A percentile compares a stretch with the other conserved stretches of the same genome.
Conservation (phyloP, 495 filamentous ascomycete genomes). For the Extremus antarcticus region DNA sequence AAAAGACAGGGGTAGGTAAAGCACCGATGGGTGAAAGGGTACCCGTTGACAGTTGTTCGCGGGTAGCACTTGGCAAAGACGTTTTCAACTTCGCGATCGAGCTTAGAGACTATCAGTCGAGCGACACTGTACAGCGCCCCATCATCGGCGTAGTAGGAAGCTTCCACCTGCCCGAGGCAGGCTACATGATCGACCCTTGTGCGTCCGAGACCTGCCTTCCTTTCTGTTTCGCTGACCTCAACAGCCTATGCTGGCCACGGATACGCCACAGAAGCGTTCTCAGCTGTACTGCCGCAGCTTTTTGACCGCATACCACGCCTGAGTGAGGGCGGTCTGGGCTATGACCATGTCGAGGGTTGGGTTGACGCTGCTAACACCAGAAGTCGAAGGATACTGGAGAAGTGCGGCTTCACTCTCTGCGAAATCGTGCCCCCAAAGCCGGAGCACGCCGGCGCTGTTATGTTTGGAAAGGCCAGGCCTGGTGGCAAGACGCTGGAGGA, state of each 20-base stretch:
- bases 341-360: slow-evolving; percentile 10
- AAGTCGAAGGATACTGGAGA: slow-evolving; percentile 12
- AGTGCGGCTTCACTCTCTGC: slow-evolving; percentile 13
- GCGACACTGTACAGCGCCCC: background rate
- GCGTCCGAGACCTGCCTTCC: background rate
- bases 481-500: slow-evolving; percentile 6
- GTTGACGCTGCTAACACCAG: slow-evolving; percentile 5
- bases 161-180: slow-evolving; percentile 6
- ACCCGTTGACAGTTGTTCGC: too few species aligned
- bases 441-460: background rate
- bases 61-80: slow-evolving; percentile 3
- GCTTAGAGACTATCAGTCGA: background rate
- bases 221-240: background rate
- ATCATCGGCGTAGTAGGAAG: slow-evolving; percentile 12
- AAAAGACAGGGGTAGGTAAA: too few species aligned
- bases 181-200: slow-evolving; percentile 17
- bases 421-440: slow-evolving; percentile 2
- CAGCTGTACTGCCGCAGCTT: slow-evolving; percentile 9
- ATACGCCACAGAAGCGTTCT: slow-evolving; percentile 20
- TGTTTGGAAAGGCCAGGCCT: slow-evolving; percentile 4
- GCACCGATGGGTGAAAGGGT: too few species aligned
- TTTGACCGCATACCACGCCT: slow-evolving; percentile 17
- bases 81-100: slow-evolving; percentile 15
- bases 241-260: slow-evolving; percentile 15
- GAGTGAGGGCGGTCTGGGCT: slow-evolving; percentile 1